Base-by-base conservation (phyloP, 495 filamentous ascomycete genomes). In the Penicillium alfredii region DNA sequence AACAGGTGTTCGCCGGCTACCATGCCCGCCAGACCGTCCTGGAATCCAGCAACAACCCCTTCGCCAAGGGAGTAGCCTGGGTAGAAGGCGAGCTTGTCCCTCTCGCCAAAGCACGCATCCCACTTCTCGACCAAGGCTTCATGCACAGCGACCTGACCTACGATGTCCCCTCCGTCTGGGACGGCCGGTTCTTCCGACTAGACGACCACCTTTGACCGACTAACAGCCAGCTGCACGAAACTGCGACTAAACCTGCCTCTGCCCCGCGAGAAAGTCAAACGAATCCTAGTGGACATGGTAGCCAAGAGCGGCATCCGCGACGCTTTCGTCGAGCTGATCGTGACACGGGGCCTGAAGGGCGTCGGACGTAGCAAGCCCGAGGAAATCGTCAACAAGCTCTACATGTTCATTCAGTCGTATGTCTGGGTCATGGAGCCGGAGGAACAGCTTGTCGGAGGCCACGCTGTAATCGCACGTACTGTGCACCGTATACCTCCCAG, bases 141-240 rank as follows among this genome's bases (percentile, higher is more conserved):
- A 41, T 64, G 35, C 63, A 61, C 42, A 56, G 61, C 47, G 63
- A 67, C 20, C 37, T 67, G 17, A 63, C 60, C 14, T 67, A 67
- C 37, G 63, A 67, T 30, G 63, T 67, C 3, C 63, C 63, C 4
- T 49, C 59, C 0, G 53, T 67, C 18, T 64, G 63, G 63, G 57
- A 64, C 31, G 61, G 63, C 7, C 56, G 63, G 6, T 55, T 55
- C 42, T 61, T 64, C 44, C 60, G 58, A 0, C 53, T 64, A 5
- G 55, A 64, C 25, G 60, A 63, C 42, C 63, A 67, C 36, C 37
- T 67, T 17, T n/a, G 27, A 17, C 13, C 61, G 63, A 7, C 33
- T 63, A 2, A 51, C 63, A 4, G 36, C 29, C 1, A 62, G 55
- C 49, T 67, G 61, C 47, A 28, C 8, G 5, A 67, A 67, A 29